phyloP scores from a whole-genome alignment of 2,329 filamentous ascomycete genomes.

The Berkeleyomyces basicola region DNA sequence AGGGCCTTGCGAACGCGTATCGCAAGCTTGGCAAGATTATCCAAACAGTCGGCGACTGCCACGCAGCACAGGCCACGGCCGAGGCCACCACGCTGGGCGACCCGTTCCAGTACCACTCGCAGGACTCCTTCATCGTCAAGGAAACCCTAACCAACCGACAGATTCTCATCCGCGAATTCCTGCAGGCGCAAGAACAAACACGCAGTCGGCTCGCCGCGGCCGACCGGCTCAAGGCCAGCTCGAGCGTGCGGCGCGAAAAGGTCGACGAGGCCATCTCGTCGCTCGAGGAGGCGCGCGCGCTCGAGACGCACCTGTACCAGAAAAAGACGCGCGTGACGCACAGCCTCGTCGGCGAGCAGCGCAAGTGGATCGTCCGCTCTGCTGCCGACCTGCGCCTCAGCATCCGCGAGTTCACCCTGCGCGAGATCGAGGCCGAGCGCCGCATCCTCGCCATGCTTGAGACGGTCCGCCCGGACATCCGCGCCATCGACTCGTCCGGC shows the following conservation, averaged over 20 bases:
- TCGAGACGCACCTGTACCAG: slow-evolving; percentile 64
- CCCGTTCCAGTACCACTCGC: slow-evolving; percentile 84
- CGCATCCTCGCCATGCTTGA: slow-evolving; percentile 86
- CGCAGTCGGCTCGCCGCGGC: slow-evolving; percentile 71
- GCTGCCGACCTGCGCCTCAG: slow-evolving; percentile 66
- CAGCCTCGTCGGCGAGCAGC: slow-evolving; percentile 75
- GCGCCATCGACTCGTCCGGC: slow-evolving; percentile 78
- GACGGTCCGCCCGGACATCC: slow-evolving; percentile 79
- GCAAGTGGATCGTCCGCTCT: slow-evolving; percentile 80
- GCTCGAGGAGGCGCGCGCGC: slow-evolving; percentile 69
- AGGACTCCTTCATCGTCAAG: slow-evolving; percentile 94
- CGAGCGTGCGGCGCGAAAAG: slow-evolving; percentile 81
- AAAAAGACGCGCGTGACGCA: slow-evolving; percentile 82
- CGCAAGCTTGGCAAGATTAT: slow-evolving; percentile 88
- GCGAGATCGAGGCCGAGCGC: slow-evolving; percentile 89
- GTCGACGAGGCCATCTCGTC: slow-evolving; percentile 92
- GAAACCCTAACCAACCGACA: slow-evolving; percentile 96
- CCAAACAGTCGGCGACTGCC: slow-evolving; percentile 85
- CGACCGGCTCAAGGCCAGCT: slow-evolving; percentile 73
- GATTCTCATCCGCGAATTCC: slow-evolving; percentile 81
- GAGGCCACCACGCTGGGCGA: slow-evolving; percentile 92
- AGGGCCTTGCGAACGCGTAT: slow-evolving; percentile 75
- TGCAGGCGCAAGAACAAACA: slow-evolving; percentile 77
- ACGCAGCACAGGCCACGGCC: slow-evolving; percentile 88
- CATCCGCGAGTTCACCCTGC: slow-evolving; percentile 81